Percentiles rank a stretch among this genome's conserved stretches.
phyloP scores from a whole-genome alignment of 768 basidiomycete species.

The Kwoniella bestiolae region DNA sequence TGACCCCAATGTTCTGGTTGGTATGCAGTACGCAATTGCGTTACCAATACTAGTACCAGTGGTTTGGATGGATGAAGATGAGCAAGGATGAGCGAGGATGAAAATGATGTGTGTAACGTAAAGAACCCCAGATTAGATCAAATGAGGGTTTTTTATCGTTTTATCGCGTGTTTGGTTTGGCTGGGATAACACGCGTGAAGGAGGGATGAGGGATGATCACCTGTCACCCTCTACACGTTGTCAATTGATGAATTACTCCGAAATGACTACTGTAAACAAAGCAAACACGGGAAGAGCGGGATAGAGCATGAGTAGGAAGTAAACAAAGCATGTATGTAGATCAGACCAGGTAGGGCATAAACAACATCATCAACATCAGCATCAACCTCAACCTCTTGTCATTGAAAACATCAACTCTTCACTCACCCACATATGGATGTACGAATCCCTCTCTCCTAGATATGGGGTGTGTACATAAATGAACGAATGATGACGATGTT shows the following conservation, averaged over 20 bases:
- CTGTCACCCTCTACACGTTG: constrained; percentile 2
- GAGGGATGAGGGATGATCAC: not conserved
- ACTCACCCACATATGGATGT: not conserved
- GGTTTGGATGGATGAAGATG: too few species aligned
- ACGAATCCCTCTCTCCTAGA: not conserved
- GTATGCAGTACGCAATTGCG: too few species aligned
- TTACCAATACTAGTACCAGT: too few species aligned
- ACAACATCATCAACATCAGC: not conserved
- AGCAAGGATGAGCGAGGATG: not conserved
- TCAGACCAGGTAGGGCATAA: not conserved
- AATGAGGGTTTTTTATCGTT: not conserved
- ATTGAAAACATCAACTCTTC: not conserved
- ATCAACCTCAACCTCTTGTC: not conserved
- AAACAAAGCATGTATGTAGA: not conserved
- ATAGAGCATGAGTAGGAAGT: not conserved
- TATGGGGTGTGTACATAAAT: not conserved
- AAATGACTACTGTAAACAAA: not conserved
- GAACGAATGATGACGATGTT: not conserved
- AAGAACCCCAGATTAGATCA: constrained; percentile 9
- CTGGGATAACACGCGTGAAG: constrained; percentile 4
- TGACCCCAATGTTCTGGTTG: too few species aligned
- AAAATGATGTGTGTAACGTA: not conserved
- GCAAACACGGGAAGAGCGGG: not conserved
- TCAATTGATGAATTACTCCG: not conserved
- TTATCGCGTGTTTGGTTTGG: constrained; percentile 14